Evolutionary conservation across 371 early-diverging fungal species (phyloP).

Genomic region (Lichtheimia hyalospora): DNA sequence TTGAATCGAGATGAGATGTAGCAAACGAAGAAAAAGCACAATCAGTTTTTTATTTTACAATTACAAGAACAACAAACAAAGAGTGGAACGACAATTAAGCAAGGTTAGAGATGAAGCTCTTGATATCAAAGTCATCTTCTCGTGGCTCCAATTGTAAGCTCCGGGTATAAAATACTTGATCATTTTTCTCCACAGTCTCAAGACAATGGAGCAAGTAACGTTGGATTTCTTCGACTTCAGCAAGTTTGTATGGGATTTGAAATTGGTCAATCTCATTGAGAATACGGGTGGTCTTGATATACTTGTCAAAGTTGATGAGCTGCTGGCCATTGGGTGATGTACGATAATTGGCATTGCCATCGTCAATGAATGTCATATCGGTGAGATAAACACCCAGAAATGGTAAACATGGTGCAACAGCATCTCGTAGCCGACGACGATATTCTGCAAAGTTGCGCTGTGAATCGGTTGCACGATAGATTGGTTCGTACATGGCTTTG

Average conservation of each 20-base stretch:
- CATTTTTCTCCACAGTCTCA: conserved; percentile 38
- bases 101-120: conserved; percentile 20
- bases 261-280: conserved; percentile 80
- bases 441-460: conserved; percentile 78
- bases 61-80: background rate
- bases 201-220: conserved; percentile 30
- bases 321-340: conserved; percentile 26
- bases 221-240: conserved; percentile 60
- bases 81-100: conserved; percentile 5
- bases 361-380: conserved; percentile 82
- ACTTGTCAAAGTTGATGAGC: conserved; percentile 86
- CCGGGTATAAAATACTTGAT: conserved; percentile 39
- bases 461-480: conserved; percentile 66
- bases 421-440: conserved; percentile 60
- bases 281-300: conserved; percentile 61
- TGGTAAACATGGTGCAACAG: conserved; percentile 75
- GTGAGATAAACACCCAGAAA: conserved; percentile 87
- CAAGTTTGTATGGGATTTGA: conserved; percentile 69
- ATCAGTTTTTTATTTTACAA: background rate
- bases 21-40: no score
- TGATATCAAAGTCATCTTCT: conserved; percentile 38
- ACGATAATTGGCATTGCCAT: conserved; percentile 44
- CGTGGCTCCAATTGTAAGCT: conserved; percentile 46
- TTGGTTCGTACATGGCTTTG: conserved; percentile 47
- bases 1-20: no score